Evolutionary conservation across 768 basidiomycete genomes (phyloP).

Genomic region (Piloderma croceum): DNA sequence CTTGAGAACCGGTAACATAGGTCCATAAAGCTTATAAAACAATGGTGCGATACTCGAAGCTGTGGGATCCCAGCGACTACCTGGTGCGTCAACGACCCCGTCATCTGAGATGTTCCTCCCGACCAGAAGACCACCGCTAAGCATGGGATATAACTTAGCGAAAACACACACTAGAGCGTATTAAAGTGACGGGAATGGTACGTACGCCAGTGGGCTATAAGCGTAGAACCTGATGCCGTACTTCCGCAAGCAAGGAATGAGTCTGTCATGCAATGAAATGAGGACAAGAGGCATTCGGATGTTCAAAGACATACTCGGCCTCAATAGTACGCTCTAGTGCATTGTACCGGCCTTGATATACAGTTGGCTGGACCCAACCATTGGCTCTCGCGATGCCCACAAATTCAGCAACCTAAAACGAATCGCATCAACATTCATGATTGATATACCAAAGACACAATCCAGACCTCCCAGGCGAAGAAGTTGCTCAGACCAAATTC

Average conservation of each 20-base stretch:
- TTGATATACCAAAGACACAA: too few relatives aligned
- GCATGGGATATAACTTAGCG: too few relatives aligned
- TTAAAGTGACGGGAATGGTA: too few relatives aligned
- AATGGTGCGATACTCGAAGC: too few relatives aligned
- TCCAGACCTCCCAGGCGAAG: constrained; percentile 12
- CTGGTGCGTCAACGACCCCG: too few relatives aligned
- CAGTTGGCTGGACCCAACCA: constrained; percentile 18
- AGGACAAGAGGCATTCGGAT: not conserved
- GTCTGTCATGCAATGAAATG: constrained; percentile 1
- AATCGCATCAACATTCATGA: not conserved
- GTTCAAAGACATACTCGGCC: constrained; percentile 22
- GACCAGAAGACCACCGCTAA: too few relatives aligned
- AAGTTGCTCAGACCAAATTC: constrained; percentile 16
- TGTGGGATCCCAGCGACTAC: too few relatives aligned
- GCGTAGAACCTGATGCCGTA: constrained; percentile 26
- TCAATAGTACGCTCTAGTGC: constrained; percentile 36
- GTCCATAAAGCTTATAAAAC: too few relatives aligned
- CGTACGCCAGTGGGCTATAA: constrained; percentile 26
- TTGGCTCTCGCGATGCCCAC: constrained; percentile 19
- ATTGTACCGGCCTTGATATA: constrained; percentile 22
- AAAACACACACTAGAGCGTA: too few relatives aligned
- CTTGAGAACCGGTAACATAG: too few relatives aligned
- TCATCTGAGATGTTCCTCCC: too few relatives aligned
- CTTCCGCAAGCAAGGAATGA: constrained; percentile 20
- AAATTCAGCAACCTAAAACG: constrained; percentile 21